Percentiles rank a stretch among this genome's conserved stretches.
Conservation (phyloP, 345 rosid species). For the Microcos paniculata region DNA sequence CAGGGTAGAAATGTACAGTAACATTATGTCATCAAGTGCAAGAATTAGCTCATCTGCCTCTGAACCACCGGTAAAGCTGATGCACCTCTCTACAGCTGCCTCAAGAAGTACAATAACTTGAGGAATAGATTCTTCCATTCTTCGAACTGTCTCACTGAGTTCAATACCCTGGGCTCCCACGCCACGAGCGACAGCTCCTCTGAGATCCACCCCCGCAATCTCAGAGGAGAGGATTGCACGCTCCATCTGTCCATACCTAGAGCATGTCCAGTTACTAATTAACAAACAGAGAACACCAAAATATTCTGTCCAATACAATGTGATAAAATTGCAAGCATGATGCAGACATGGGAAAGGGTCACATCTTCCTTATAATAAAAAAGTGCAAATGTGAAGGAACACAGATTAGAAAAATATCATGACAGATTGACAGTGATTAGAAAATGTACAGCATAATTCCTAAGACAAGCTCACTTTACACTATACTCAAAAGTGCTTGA, state of each 20-base stretch:
- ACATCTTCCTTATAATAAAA: not conserved
- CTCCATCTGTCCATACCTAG: conserved; percentile 94
- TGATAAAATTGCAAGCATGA: conserved; percentile 5
- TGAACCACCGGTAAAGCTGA: conserved; percentile 91
- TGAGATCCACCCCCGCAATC: conserved; percentile 89
- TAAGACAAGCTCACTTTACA: not conserved
- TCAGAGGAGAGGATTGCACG: conserved; percentile 86
- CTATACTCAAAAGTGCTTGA: not conserved
- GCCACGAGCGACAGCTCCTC: conserved; percentile 97
- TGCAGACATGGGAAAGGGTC: conserved; percentile 16
- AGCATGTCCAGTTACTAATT: conserved; percentile 13
- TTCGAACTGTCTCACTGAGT: conserved; percentile 93
- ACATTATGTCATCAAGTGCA: conserved; percentile 87
- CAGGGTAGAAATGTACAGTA: conserved; percentile 85
- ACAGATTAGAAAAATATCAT: not conserved
- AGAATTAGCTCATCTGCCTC: conserved; percentile 95
- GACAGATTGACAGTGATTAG: not conserved
- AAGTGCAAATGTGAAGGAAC: not conserved
- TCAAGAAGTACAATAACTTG: conserved; percentile 91
- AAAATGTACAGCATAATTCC: not conserved
- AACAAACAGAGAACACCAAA: conserved; percentile 4
- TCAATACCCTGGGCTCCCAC: conserved; percentile 99
- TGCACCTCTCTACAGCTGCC: conserved; percentile 94
- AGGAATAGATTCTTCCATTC: conserved; percentile 99
- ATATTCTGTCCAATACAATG: conserved; percentile 7